Evolutionary conservation across 805 yeast genomes (phyloP).

Genomic region (Debaryomyces tyrocola): DNA sequence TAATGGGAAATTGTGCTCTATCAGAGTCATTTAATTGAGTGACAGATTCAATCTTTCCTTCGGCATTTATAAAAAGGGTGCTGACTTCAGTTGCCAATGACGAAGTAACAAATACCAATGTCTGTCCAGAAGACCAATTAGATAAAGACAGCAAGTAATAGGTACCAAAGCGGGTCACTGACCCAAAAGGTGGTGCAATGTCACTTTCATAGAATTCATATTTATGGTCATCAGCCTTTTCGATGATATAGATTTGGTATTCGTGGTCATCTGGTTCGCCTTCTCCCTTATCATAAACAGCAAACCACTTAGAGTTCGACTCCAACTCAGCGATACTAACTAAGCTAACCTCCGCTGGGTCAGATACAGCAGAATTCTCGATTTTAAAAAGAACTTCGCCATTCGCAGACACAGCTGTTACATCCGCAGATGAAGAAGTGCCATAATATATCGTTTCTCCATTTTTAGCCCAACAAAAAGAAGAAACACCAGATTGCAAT

Average conservation of each 20-base stretch:
- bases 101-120: conserved; percentile 49
- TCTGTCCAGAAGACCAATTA: conserved; percentile 37
- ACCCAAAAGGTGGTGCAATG: conserved; percentile 54
- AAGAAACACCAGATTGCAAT: conserved; percentile 3
- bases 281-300: conserved; percentile 24
- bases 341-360: conserved; percentile 13
- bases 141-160: conserved; percentile 43
- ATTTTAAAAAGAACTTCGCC: conserved; percentile 9
- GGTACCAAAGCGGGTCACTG: conserved; percentile 45
- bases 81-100: conserved; percentile 66
- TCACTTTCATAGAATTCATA: conserved; percentile 36
- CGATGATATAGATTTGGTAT: conserved; percentile 23
- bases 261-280: conserved; percentile 29
- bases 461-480: conserved; percentile 12
- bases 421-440: not conserved
- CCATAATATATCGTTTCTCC: conserved; percentile 16
- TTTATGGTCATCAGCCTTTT: conserved; percentile 1
- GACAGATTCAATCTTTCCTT: conserved; percentile 19
- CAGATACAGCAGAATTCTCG: conserved; percentile 4
- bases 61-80: conserved; percentile 21
- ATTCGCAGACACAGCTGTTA: conserved; percentile 5
- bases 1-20: conserved; percentile 73
- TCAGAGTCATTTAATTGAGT: conserved; percentile 65
- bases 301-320: conserved; percentile 11
- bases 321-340: conserved; percentile 2